phyloP scores from a whole-genome alignment of 2,329 filamentous ascomycete genomes.

The Hypocreales sp. region DNA sequence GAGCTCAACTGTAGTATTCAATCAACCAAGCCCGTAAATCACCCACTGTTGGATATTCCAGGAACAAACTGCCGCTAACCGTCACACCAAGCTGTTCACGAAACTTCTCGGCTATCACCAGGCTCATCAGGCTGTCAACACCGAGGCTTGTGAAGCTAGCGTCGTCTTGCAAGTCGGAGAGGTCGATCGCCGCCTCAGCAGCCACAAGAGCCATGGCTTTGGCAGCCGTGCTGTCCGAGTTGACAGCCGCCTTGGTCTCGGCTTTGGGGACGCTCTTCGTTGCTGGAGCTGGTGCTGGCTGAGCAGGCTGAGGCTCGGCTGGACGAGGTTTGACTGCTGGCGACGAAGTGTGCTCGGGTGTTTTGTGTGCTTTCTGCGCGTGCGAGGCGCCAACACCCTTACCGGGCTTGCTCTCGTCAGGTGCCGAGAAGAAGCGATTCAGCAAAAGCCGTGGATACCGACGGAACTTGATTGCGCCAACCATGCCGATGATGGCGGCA shows the following conservation, averaged over 20 bases:
- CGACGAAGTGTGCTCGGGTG: too few relatives aligned
- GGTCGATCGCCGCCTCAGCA: conserved; percentile 35
- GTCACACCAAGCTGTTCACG: conserved; percentile 40
- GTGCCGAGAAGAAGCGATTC: conserved; percentile 45
- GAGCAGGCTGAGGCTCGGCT: neutral
- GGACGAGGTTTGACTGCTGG: neutral
- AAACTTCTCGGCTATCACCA: conserved; percentile 39
- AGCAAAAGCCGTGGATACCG: conserved; percentile 50
- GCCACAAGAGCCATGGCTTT: conserved; percentile 26
- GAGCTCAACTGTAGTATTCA: too few relatives aligned
- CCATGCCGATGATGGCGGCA: conserved; percentile 30
- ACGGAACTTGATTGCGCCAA: conserved; percentile 47
- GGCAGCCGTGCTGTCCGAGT: neutral
- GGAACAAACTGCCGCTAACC: conserved; percentile 33
- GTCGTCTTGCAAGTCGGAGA: conserved; percentile 38
- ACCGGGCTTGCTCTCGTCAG: conserved; percentile 14
- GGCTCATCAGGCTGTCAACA: conserved; percentile 43
- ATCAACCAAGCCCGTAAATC: conserved; percentile 31
- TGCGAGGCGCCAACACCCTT: neutral
- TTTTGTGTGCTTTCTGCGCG: too few relatives aligned
- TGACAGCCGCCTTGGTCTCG: neutral
- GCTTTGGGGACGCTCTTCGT: neutral
- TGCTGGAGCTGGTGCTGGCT: neutral
- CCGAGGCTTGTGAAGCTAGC: conserved; percentile 39
- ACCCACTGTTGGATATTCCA: conserved; percentile 37